Conservation (phyloP, 345 rosid genomes). For the Pistacia integerrima region DNA sequence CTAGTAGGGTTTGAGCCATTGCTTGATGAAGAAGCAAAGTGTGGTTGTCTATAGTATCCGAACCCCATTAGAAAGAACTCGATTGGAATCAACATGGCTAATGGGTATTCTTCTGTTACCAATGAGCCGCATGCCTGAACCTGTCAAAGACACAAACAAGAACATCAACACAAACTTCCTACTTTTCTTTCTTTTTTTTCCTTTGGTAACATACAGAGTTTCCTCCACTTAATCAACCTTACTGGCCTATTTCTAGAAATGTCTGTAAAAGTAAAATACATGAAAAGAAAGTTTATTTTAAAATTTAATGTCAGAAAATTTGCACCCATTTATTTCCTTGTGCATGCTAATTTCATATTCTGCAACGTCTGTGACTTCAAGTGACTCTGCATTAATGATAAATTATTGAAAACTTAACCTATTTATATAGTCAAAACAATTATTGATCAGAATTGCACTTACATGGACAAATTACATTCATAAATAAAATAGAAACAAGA, state of each 20-base stretch:
- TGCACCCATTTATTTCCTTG: background rate
- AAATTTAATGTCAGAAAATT: background rate
- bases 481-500: background rate
- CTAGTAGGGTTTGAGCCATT: constrained; percentile 42
- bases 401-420: background rate
- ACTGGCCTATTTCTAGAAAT: background rate
- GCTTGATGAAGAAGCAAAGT: constrained; percentile 36
- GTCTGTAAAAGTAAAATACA: background rate
- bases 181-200: background rate
- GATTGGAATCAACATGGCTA: constrained; percentile 66
- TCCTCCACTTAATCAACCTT: background rate
- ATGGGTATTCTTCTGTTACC: constrained; percentile 71
- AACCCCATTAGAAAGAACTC: constrained; percentile 56
- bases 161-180: background rate
- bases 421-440: background rate
- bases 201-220: background rate
- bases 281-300: background rate
- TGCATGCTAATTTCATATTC: background rate
- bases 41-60: constrained; percentile 43
- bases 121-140: constrained; percentile 65
- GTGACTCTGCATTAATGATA: background rate
- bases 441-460: background rate
- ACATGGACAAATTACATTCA: background rate
- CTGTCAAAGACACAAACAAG: constrained; percentile 28
- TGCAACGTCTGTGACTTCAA: too few species aligned